Conservation (phyloP, 2,329 filamentous ascomycete genomes). For the Trichoderma sp. region DNA sequence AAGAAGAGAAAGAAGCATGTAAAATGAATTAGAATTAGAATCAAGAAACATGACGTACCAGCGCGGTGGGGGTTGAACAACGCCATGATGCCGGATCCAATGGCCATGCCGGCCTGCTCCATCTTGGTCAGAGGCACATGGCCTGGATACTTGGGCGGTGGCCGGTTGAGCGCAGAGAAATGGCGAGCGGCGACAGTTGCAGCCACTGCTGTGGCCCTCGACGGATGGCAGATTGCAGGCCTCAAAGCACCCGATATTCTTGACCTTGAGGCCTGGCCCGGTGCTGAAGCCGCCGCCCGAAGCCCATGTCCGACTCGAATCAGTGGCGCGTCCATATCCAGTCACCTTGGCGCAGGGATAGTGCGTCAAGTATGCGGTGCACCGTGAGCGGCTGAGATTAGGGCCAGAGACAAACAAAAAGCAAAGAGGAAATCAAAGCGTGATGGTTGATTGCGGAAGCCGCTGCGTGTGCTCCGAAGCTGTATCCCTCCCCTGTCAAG, state of each 20-base stretch:
- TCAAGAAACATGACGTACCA: constrained; percentile 51
- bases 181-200: constrained; percentile 27
- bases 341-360: background rate
- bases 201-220: constrained; percentile 27
- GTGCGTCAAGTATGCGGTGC: constrained; percentile 16
- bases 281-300: background rate
- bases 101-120: constrained; percentile 73
- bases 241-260: background rate
- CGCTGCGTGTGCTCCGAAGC: background rate
- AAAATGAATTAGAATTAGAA: background rate
- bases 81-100: constrained; percentile 66
- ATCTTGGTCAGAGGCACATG: constrained; percentile 84
- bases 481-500: constrained; percentile 1
- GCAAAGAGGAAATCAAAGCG: background rate
- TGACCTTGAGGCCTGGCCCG: background rate
- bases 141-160: constrained; percentile 83
- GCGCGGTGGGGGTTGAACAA: constrained; percentile 78
- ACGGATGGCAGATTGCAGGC: constrained; percentile 29
- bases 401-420: background rate
- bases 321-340: constrained; percentile 24
- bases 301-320: constrained; percentile 21
- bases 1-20: background rate
- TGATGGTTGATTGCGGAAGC: background rate
- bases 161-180: constrained; percentile 86
- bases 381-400: constrained; percentile 15